These are phyloP conservation scores for Wallemia hederae DNA, from an alignment of 1,284 basidiomycete species.

Conservation along the genomic window DNA sequence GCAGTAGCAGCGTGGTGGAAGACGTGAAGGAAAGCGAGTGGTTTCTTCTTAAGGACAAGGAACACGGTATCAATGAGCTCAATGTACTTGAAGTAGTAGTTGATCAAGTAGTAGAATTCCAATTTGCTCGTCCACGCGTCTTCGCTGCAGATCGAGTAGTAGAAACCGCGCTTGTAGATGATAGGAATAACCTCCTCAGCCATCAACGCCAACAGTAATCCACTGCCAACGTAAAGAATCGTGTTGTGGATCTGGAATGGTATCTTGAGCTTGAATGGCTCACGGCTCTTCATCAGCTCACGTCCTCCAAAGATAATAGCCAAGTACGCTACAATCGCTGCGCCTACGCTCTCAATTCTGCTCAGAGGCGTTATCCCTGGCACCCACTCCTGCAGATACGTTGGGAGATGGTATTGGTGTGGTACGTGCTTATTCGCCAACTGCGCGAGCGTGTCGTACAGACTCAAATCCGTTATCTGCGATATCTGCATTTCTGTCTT, in stretches of 20 bases:
- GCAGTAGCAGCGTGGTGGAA: slow-evolving; percentile 99
- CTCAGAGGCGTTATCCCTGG: slow-evolving; percentile 47
- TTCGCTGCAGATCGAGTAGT: slow-evolving; percentile 46
- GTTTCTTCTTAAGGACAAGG: slow-evolving; percentile 94
- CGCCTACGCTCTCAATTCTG: slow-evolving; percentile 38
- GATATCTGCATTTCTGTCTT: neutral
- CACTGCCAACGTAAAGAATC: slow-evolving; percentile 52
- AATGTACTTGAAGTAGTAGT: slow-evolving; percentile 87
- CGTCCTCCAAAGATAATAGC: slow-evolving; percentile 63
- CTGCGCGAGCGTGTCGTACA: neutral
- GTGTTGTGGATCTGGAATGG: slow-evolving; percentile 84
- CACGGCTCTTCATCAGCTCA: slow-evolving; percentile 49
- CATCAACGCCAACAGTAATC: slow-evolving; percentile 54
- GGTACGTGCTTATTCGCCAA: neutral
- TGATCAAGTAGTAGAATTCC: slow-evolving; percentile 88
- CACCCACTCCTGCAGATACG: slow-evolving; percentile 35
- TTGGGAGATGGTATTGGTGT: slow-evolving; percentile 23
- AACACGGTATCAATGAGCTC: slow-evolving; percentile 89
- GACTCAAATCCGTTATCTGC: neutral
- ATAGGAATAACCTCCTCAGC: slow-evolving; percentile 64
- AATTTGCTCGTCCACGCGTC: slow-evolving; percentile 61
- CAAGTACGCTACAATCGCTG: slow-evolving; percentile 49
- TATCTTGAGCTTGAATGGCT: slow-evolving; percentile 45
- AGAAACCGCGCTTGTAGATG: slow-evolving; percentile 35
- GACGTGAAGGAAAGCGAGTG: slow-evolving; percentile 81